Percentiles rank a stretch among this genome's conserved stretches.
phyloP scores from a whole-genome alignment of 768 basidiomycete genomes.

The Russula ochroleuca region DNA sequence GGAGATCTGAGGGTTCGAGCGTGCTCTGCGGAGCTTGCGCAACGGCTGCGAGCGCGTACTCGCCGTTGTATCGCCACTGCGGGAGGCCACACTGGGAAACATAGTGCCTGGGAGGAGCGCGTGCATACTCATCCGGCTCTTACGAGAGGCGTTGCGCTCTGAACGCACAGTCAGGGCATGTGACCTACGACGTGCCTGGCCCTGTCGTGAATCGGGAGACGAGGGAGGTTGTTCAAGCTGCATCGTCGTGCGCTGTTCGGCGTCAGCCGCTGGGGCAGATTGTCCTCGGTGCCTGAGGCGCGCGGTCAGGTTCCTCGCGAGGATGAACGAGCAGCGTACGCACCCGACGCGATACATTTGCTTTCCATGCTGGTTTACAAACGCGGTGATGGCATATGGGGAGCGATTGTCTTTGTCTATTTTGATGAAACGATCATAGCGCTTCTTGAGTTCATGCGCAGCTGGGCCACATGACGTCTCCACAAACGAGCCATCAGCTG shows the following conservation, averaged over 20 bases:
- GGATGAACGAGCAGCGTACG: constrained; percentile 32
- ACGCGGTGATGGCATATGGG: constrained; percentile 78
- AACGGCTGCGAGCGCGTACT: constrained; percentile 36
- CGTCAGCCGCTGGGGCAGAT: constrained; percentile 55
- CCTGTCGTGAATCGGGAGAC: constrained; percentile 8
- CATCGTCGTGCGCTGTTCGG: constrained; percentile 40
- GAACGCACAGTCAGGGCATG: constrained; percentile 17
- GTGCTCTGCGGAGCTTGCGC: constrained; percentile 65
- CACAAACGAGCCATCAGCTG: constrained; percentile 72
- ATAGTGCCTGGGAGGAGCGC: constrained; percentile 48
- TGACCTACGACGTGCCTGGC: constrained; percentile 16
- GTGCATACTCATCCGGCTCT: constrained; percentile 68
- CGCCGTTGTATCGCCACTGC: constrained; percentile 5
- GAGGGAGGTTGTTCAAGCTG: constrained; percentile 24
- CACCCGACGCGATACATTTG: constrained; percentile 75
- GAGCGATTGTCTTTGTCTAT: constrained; percentile 65
- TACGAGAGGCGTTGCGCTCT: constrained; percentile 34
- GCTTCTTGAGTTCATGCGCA: constrained; percentile 71
- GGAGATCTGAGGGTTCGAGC: constrained; percentile 63
- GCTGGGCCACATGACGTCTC: constrained; percentile 76
- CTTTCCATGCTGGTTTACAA: constrained; percentile 76
- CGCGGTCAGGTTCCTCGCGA: not conserved
- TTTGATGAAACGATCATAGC: constrained; percentile 65
- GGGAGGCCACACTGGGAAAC: constrained; percentile 40
- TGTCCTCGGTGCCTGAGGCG: constrained; percentile 52